phyloP scores from a whole-genome alignment of 192 early-diverging fungal species.

The Obelidium mucronatum region DNA sequence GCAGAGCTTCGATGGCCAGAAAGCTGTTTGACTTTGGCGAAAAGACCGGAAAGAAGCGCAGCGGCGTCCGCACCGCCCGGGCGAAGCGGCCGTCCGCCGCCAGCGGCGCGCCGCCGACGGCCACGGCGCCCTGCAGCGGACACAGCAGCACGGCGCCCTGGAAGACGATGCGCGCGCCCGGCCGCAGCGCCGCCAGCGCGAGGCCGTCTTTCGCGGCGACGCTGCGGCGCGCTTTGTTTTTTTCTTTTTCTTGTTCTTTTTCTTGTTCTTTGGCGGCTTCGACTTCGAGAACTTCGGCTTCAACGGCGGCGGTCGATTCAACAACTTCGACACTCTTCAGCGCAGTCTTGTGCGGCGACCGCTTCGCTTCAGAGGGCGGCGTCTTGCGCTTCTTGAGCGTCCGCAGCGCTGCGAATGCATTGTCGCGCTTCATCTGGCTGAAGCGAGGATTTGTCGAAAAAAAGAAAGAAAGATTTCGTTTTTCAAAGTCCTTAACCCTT shows the following conservation, averaged over 20 bases:
- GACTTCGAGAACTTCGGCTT: background rate
- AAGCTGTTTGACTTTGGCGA: constrained; percentile 45
- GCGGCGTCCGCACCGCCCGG: no score
- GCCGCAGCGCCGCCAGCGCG: background rate
- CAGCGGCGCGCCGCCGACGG: constrained; percentile 28
- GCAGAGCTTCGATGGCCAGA: constrained; percentile 40
- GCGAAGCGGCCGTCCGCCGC: no score
- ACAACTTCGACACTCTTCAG: no score
- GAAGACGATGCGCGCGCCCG: constrained; percentile 38
- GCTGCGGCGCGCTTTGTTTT: no score
- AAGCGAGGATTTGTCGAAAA: no score
- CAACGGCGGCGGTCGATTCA: background rate
- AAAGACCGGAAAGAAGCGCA: constrained; percentile 42
- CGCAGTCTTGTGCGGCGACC: background rate
- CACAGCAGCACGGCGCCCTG: constrained; percentile 45
- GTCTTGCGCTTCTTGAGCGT: constrained; percentile 12
- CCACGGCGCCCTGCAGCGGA: constrained; percentile 37
- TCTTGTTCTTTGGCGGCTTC: background rate
- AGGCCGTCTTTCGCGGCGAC: no score
- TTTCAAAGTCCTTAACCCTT: no score
- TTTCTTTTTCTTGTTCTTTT: no score
- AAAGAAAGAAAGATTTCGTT: no score
- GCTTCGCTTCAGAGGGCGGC: background rate
- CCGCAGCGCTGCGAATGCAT: constrained; percentile 10
- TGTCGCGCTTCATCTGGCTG: background rate